Base-by-base conservation (phyloP, 1,284 basidiomycete genomes). In the Cystobasidium sp. region DNA sequence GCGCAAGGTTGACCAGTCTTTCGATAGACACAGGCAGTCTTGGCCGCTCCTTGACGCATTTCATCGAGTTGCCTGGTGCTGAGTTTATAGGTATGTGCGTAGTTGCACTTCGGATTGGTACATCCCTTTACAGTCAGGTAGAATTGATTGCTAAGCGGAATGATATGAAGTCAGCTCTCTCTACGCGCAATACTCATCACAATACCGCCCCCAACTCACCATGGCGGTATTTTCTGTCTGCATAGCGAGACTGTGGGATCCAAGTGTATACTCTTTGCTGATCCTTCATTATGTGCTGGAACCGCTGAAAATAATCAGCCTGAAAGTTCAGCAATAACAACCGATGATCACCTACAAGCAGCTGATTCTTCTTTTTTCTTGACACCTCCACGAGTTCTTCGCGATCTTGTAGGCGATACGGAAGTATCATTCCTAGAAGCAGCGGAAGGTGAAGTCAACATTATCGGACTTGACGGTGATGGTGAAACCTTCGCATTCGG, bases 191-290 rank as follows among this genome's bases (percentile, higher is more conserved):
- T 20, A 6, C 1, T 5, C n/a, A 18, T 46, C 6, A n/a, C 62
- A 18, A 49, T 1, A 31, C 43, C 46, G 67, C 14, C 4, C 20
- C 55, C 16, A 31, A 47, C 70, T 49, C 9, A 73, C 70, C 70
- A 73, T 1, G 70, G 70, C 31, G 70, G 70, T 41, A 56, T 73
- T 62, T 73, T 73, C 53, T 73, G 70, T 24, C 55, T 73, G 62
- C 70, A 73, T 16, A 73, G 52, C 0, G 70, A 66, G 24, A 73
- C 22, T 37, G 62, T 65, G 6, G 70, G 70, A 41, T 73, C 70
- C 6, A 73, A 63, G 37, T 58, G 44, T 16, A 31, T 22, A 16
- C 18, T 18, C 20, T 49, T 8, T 14, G 56, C 37, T 16, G 24
- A 6, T 52, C 47, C 56, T 41, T 41, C 56, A 41, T 14, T 49